A percentile compares a stretch with the other conserved stretches of the same genome.
Conservation (phyloP, 2,329 filamentous ascomycete genomes). For the Bimuria novae-zelandiae region DNA sequence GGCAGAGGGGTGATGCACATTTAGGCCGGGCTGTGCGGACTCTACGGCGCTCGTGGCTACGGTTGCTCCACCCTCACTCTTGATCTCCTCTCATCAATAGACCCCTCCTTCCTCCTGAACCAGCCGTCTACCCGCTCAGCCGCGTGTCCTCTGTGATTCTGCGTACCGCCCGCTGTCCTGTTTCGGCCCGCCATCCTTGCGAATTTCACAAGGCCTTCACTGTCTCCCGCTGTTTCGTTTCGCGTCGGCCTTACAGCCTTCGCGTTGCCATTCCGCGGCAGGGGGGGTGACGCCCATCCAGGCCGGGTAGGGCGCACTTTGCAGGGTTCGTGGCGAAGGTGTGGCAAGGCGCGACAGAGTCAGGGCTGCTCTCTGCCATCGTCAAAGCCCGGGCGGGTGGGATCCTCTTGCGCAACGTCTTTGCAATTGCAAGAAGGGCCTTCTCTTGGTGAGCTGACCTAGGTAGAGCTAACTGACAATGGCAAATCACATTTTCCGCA, state of each 20-base stretch:
- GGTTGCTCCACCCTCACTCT: no score
- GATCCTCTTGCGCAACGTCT: neutral
- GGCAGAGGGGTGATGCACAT: neutral
- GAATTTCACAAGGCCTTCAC: neutral
- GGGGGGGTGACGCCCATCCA: neutral
- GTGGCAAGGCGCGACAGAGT: neutral
- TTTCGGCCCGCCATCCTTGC: neutral
- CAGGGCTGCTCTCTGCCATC: conserved; percentile 3
- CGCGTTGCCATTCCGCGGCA: neutral
- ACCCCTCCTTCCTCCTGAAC: no score
- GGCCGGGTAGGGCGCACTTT: neutral
- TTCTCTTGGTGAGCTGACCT: neutral
- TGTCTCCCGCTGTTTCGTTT: neutral
- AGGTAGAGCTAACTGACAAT: conserved; percentile 1
- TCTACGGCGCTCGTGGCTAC: neutral
- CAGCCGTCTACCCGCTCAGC: no score
- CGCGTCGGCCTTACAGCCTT: neutral
- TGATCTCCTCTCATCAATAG: no score
- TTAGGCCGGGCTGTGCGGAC: neutral
- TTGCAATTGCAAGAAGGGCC: neutral
- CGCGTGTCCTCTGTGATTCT: no score
- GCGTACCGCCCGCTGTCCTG: neutral
- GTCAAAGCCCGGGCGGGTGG: conserved; percentile 1
- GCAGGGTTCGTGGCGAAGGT: neutral
- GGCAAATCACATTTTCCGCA: neutral